These are phyloP conservation scores for Pseudoneurospora amorphoporcata DNA, from an alignment of 495 filamentous ascomycete species.

Conservation along the genomic window DNA sequence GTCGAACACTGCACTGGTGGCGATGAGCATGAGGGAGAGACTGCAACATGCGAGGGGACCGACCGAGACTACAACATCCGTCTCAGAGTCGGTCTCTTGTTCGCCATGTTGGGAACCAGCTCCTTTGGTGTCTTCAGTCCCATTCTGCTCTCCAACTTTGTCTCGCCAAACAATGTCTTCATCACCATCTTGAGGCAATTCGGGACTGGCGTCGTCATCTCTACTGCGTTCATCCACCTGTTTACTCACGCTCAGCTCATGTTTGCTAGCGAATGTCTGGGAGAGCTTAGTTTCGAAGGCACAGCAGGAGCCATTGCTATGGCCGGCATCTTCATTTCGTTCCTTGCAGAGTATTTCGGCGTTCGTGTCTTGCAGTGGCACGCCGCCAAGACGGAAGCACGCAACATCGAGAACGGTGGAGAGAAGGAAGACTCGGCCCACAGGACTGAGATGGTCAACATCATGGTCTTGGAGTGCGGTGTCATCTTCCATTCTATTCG, in stretches of 20 bases:
- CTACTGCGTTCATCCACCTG: slow-evolving; percentile 63
- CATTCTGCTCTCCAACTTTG: slow-evolving; percentile 29
- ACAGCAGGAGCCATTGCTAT: slow-evolving; percentile 53
- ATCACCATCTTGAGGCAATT: slow-evolving; percentile 56
- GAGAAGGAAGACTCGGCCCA: background rate
- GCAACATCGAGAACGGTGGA: background rate
- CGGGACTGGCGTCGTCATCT: slow-evolving; percentile 62
- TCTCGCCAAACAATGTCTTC: slow-evolving; percentile 20
- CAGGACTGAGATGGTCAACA: slow-evolving; percentile 38
- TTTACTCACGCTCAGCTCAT: slow-evolving; percentile 53
- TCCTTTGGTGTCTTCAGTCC: slow-evolving; percentile 31
- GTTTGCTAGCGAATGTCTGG: slow-evolving; percentile 54
- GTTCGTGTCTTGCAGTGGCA: slow-evolving; percentile 37
- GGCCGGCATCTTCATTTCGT: slow-evolving; percentile 54
- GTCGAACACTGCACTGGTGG: slow-evolving; percentile 47
- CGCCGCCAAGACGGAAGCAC: slow-evolving; percentile 13
- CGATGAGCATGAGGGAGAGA: slow-evolving; percentile 20
- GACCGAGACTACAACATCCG: slow-evolving; percentile 48
- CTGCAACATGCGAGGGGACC: slow-evolving; percentile 30
- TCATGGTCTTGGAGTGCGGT: slow-evolving; percentile 57
- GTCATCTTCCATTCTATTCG: slow-evolving; percentile 61
- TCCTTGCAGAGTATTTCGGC: slow-evolving; percentile 49
- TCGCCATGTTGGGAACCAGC: slow-evolving; percentile 33
- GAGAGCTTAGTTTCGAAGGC: slow-evolving; percentile 47
- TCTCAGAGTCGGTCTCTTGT: slow-evolving; percentile 49